Evolutionary conservation across 208 protist genomes (phyloP).

Genomic region (Leishmania turanica): DNA sequence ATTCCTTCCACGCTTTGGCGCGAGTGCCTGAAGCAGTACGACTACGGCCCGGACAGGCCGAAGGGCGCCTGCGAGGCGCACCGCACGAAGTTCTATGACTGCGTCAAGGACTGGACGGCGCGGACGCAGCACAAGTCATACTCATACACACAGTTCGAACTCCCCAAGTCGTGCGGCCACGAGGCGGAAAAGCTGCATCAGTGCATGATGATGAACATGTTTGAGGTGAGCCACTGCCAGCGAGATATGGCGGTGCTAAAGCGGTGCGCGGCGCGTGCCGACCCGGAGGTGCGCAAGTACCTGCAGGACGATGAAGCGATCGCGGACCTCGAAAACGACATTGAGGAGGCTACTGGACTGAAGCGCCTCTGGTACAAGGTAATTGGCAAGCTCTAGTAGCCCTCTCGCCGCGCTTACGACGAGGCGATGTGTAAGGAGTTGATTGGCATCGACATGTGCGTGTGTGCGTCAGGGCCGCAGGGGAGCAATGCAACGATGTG

Average conservation of each 20-base stretch:
- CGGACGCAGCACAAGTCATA: conserved; percentile 47
- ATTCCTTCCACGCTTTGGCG: conserved; percentile 79
- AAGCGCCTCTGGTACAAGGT: conserved; percentile 76
- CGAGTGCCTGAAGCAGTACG: conserved; percentile 84
- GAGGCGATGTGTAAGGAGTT: not conserved
- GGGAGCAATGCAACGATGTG: not conserved
- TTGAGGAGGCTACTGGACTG: conserved; percentile 64
- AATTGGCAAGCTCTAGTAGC: conserved; percentile 76
- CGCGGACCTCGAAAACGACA: conserved; percentile 30
- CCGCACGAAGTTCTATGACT: conserved; percentile 73
- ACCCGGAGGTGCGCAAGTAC: conserved; percentile 51
- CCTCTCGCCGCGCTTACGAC: not conserved
- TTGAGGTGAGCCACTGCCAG: conserved; percentile 78
- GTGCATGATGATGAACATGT: conserved; percentile 93
- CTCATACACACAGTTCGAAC: conserved; percentile 68
- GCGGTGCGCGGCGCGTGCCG: conserved; percentile 61
- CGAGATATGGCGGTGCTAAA: conserved; percentile 79
- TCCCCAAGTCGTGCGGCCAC: conserved; percentile 49
- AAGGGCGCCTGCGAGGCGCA: conserved; percentile 75
- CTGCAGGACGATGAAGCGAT: conserved; percentile 67
- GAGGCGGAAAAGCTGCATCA: conserved; percentile 84
- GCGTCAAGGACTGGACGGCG: conserved; percentile 74
- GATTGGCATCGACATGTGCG: not conserved
- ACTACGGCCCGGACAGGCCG: conserved; percentile 79
- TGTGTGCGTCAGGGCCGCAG: not conserved